Evolutionary conservation across 768 basidiomycete genomes (phyloP), one percentile per base, ranked within the genome.

Genomic region (Calocybe cyanea): DNA sequence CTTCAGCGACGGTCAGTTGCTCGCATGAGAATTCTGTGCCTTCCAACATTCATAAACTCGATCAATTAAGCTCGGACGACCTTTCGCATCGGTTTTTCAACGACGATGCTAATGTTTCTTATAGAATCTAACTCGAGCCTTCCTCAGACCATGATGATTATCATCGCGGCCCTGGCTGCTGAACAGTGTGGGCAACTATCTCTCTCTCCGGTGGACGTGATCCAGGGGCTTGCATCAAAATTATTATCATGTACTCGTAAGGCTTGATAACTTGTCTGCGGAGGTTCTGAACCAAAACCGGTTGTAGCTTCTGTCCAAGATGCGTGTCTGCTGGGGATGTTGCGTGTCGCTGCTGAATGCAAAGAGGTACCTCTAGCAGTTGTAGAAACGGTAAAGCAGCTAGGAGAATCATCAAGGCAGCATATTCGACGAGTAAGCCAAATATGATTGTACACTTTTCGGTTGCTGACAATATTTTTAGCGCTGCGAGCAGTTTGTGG

Each of bases 401-500:
- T 83, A 34, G 65, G 70, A 10, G 65, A 72, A 41, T 61, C 56
- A 6, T 67, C 77, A 7, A 69, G 78, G 21, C 65, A 75, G 18
- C 76, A 83, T 57, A 78, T 91, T 43, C 75, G 71, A 43, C 68
- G 71, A 55, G 88, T 87, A 57, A 43, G 70, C 53, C 10, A 23
- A n/a, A n/a, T 35, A 35, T 43, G 8, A 20, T 17, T 8, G 25
- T 28, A 11, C 25, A 19, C 7, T 37, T 7, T 50, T 31, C 33
- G 17, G 33, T 38, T 32, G 43, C 21, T 59, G 24, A 55, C 41
- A 15, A 24, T 46, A 21, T 32, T 43, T 41, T 25, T 54, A 91
- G 88, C 77, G 87, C 45, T 89, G 86, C 56, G 71, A 77, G 19
- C 81, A 87, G 58, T 89, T 91, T 57, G 53, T 80, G 23, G 65